Evolutionary conservation across 805 yeast genomes (phyloP), one percentile per base, ranked within the genome.

Genomic region (Torulaspora gathmanii): DNA sequence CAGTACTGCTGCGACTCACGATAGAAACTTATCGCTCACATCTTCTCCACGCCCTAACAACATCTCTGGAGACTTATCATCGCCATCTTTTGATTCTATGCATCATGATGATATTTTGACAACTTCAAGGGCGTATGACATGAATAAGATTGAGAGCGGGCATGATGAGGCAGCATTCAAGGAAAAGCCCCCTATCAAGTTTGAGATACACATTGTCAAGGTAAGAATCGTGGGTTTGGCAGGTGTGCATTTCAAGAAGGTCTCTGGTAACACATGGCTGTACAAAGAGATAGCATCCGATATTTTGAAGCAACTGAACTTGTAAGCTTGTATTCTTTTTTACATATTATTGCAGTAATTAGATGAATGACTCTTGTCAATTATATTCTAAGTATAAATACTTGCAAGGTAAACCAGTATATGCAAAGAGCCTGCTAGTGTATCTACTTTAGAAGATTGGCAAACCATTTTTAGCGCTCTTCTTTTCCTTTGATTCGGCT

Each of bases 201-300:
- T 90, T 66, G 97, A 91, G 62, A 86, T 91, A 51, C 89, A 86
- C 63, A 81, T 90, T 51, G 97, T 90, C 33, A 89, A 89, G 63
- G 95, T 90, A 38, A 95, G 96, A 37, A 74, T 90, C 53, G 85
- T 90, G 44, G 88, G 95, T 4, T 72, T 91, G 48, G 89, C 85
- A 53, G 98, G 98, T 66, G 90, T 90, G 38, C 97, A 91, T 64
- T 89, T 90, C 71, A 91, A 91, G 73, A 90, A 90, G 63, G 75
- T 90, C 25, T 76, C 86, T 46, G 98, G 98, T 58, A 89, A 91
- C 63, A 87, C 96, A 1, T 90, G 97, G 97, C 79, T 84, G 69
- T 90, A 90, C 69, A 90, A 91, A 70, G 82, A 89, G 8, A 72
- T 90, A 60, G 97, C 97, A 1, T 82, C 91, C 44, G 87, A 82